A percentile compares a stretch with the other conserved stretches of the same genome.
These are phyloP conservation scores for Globisporangium acanthophoron DNA, from an alignment of 352 stramenopile species.

Conservation along the genomic window DNA sequence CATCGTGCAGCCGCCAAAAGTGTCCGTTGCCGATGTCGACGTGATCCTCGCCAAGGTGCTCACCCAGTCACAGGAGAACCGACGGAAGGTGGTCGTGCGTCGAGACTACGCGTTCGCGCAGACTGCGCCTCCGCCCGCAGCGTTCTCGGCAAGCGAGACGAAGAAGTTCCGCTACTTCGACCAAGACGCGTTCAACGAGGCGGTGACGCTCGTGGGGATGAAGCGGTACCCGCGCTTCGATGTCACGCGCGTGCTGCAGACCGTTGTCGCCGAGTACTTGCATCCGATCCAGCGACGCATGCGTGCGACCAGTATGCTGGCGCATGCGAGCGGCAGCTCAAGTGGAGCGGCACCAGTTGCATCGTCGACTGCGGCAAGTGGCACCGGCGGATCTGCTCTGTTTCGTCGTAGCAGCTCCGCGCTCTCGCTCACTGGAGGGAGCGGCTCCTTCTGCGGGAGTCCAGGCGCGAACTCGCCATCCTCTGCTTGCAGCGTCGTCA, in stretches of 20 bases:
- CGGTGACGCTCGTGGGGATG: constrained; percentile 55
- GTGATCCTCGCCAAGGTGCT: constrained; percentile 62
- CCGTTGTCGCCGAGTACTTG: constrained; percentile 45
- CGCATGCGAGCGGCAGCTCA: background rate
- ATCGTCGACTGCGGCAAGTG: background rate
- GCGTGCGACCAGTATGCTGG: constrained; percentile 13
- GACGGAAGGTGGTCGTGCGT: constrained; percentile 35
- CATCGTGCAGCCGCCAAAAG: constrained; percentile 39
- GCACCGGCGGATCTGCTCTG: background rate
- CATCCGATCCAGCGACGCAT: constrained; percentile 31
- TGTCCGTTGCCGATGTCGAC: constrained; percentile 58
- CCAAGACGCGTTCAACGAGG: constrained; percentile 64
- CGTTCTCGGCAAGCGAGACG: constrained; percentile 17
- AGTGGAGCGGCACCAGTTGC: background rate
- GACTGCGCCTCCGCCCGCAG: constrained; percentile 5
- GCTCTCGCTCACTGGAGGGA: constrained; percentile 2
- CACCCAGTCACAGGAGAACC: constrained; percentile 43
- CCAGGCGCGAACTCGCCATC: constrained; percentile 17
- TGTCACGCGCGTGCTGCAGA: constrained; percentile 43
- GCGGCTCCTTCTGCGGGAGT: constrained; percentile 16
- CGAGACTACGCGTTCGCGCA: constrained; percentile 51
- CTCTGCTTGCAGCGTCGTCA: constrained; percentile 19
- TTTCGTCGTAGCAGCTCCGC: constrained; percentile 2
- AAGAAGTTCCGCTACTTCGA: constrained; percentile 63
- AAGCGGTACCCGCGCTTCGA: constrained; percentile 56